These are phyloP conservation scores for Ascochyta viciae-villosae DNA, from an alignment of 2,329 filamentous ascomycete species.

Conservation along the genomic window DNA sequence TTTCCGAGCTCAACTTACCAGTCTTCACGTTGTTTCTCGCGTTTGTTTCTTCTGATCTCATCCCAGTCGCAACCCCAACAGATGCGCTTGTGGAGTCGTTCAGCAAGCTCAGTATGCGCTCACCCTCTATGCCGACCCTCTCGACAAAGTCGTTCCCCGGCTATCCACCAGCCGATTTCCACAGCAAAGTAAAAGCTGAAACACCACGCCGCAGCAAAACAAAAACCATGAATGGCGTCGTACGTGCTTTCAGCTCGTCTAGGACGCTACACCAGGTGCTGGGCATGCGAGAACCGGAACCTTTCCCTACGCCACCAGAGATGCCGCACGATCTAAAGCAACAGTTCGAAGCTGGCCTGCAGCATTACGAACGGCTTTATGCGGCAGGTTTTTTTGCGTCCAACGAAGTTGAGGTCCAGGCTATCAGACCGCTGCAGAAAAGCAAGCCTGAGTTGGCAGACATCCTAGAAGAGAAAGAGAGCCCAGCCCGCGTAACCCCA, in stretches of 20 bases:
- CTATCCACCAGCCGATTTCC: background rate
- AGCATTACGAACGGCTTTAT: background rate
- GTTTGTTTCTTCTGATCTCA: background rate
- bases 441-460: background rate
- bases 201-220: slow-evolving; percentile 5
- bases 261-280: slow-evolving; percentile 23
- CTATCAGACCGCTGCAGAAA: background rate
- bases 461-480: slow-evolving; percentile 9
- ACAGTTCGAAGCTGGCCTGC: slow-evolving; percentile 2
- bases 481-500: background rate
- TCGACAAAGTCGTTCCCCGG: background rate
- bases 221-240: background rate
- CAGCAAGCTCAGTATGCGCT: background rate
- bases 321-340: background rate
- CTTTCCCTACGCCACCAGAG: slow-evolving; percentile 10
- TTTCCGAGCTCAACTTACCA: background rate
- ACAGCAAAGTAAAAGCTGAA: background rate
- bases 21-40: background rate
- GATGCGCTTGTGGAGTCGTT: background rate
- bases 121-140: background rate
- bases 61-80: background rate
- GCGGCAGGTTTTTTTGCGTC: background rate
- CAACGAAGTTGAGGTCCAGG: background rate
- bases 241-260: slow-evolving; percentile 8
- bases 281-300: slow-evolving; percentile 16